Conservation (phyloP, 2,329 filamentous ascomycete genomes). For the Clarireedia hainanense region DNA sequence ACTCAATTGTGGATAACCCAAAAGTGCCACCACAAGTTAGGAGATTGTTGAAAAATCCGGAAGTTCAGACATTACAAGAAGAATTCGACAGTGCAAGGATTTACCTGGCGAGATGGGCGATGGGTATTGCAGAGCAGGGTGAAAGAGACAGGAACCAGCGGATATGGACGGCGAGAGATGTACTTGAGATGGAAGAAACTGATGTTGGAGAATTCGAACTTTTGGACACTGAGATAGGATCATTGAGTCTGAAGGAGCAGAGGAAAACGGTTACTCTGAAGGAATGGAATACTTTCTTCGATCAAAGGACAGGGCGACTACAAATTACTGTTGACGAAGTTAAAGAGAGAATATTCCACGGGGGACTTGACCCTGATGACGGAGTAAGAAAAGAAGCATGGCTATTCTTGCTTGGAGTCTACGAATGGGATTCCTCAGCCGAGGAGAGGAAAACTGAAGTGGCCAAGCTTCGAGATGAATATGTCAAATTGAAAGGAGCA, state of each 20-base stretch:
- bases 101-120: conserved; percentile 93
- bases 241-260: conserved; percentile 66
- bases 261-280: conserved; percentile 69
- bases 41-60: conserved; percentile 77
- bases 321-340: conserved; percentile 82
- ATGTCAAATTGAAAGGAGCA: conserved; percentile 82
- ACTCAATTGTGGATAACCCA: conserved; percentile 86
- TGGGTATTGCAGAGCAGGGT: conserved; percentile 97
- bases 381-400: conserved; percentile 94
- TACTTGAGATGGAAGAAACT: conserved; percentile 88
- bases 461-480: conserved; percentile 84
- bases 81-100: conserved; percentile 95
- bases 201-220: conserved; percentile 95
- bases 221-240: conserved; percentile 68
- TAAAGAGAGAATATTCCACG: conserved; percentile 96
- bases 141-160: conserved; percentile 78
- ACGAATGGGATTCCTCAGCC: conserved; percentile 83
- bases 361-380: conserved; percentile 80
- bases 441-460: conserved; percentile 79
- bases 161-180: conserved; percentile 89
- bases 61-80: conserved; percentile 90
- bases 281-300: conserved; percentile 92
- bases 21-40: conserved; percentile 83
- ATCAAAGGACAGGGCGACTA: conserved; percentile 63
- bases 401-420: conserved; percentile 86